Evolutionary conservation across 441 rosid genomes (phyloP).

Genomic region (Sinapis alba): DNA sequence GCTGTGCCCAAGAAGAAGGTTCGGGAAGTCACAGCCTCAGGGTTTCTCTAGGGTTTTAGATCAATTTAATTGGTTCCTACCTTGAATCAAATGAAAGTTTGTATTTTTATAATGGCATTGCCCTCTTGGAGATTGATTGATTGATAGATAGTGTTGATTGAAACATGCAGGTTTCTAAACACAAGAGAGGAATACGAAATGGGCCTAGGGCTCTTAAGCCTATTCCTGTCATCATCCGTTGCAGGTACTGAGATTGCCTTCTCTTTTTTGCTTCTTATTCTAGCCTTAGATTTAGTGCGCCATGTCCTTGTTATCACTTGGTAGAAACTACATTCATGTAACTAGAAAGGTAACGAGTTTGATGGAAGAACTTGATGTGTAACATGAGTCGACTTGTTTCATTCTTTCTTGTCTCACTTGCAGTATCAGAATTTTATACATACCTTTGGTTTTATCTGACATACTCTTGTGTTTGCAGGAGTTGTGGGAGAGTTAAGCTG

Average conservation of each 20-base stretch:
- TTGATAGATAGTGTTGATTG: not conserved
- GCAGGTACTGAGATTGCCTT: not conserved
- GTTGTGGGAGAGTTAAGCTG: slow-evolving; percentile 81
- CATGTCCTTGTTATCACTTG: not conserved
- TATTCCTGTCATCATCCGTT: slow-evolving; percentile 69
- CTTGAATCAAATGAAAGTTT: slow-evolving; percentile 1
- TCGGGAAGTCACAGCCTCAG: not conserved
- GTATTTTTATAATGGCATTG: not conserved
- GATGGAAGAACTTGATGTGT: slow-evolving; percentile 1
- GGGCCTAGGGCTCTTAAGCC: slow-evolving; percentile 94
- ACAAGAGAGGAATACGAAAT: slow-evolving; percentile 85
- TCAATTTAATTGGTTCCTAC: not conserved
- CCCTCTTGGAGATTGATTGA: not conserved
- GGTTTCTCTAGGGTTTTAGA: slow-evolving; percentile 25
- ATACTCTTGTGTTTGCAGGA: slow-evolving; percentile 48
- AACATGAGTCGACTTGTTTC: not conserved
- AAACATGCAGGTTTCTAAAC: slow-evolving; percentile 54
- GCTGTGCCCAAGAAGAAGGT: slow-evolving; percentile 88
- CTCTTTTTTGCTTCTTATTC: not conserved
- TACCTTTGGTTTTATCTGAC: not conserved
- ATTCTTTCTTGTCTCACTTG: not conserved
- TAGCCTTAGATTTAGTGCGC: not conserved
- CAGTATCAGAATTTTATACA: too few relatives aligned
- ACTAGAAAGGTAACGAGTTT: not conserved
- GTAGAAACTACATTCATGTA: not conserved